A percentile compares a stretch with the other conserved stretches of the same genome.
phyloP scores from a whole-genome alignment of 2,329 filamentous ascomycete species.

The Scorias spongiosa region DNA sequence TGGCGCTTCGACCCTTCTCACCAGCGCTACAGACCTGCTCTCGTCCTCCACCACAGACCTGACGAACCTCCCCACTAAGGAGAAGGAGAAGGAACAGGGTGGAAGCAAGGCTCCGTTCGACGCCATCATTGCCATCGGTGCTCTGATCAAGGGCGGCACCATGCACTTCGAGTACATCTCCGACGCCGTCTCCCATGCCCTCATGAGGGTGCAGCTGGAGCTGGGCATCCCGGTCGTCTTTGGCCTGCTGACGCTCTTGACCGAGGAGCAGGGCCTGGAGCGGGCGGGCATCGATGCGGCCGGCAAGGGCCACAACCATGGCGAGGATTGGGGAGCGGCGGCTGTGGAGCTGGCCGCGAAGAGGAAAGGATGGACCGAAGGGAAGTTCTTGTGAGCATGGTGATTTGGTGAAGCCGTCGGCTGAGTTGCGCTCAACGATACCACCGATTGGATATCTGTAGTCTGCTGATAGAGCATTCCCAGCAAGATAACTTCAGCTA shows the following conservation, averaged over 20 bases:
- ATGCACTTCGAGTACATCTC: constrained; percentile 99
- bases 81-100: constrained; percentile 15
- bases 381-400: constrained; percentile 32
- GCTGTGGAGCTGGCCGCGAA: constrained; percentile 90
- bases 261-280: constrained; percentile 71
- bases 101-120: constrained; percentile 53
- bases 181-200: constrained; percentile 73
- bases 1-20: constrained; percentile 37
- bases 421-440: too few species aligned
- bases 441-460: too few species aligned
- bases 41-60: constrained; percentile 51
- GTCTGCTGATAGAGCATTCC: too few species aligned
- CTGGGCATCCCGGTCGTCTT: constrained; percentile 81
- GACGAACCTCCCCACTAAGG: constrained; percentile 31
- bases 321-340: constrained; percentile 87
- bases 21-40: constrained; percentile 61
- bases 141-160: constrained; percentile 95
- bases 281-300: constrained; percentile 53
- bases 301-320: constrained; percentile 65
- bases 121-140: constrained; percentile 86
- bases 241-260: constrained; percentile 77
- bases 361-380: constrained; percentile 67
- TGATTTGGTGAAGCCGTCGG: too few species aligned
- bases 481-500: too few species aligned
- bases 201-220: constrained; percentile 91